Evolutionary conservation across 345 rosid species (phyloP).

Genomic region (Camelina hispida): DNA sequence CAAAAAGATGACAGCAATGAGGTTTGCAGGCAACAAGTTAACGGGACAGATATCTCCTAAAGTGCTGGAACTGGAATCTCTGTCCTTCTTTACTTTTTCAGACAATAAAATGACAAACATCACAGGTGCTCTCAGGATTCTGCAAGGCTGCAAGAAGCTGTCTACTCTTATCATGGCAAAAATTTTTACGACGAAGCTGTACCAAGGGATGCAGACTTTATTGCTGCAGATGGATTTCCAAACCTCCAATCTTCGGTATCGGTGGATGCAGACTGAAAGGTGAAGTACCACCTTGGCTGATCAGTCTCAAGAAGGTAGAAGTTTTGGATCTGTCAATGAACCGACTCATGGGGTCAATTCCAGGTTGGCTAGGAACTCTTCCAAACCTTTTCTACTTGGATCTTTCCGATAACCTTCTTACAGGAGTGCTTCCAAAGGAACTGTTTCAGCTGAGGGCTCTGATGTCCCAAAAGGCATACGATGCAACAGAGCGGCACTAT

Average conservation of each 20-base stretch:
- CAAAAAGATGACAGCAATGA: slow-evolving; percentile 64
- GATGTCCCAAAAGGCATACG: slow-evolving; percentile 45
- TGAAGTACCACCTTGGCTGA: slow-evolving; percentile 71
- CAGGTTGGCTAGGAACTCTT: slow-evolving; percentile 69
- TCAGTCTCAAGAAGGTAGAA: slow-evolving; percentile 53
- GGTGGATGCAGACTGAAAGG: slow-evolving; percentile 71
- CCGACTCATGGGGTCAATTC: slow-evolving; percentile 61
- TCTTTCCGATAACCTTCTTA: slow-evolving; percentile 62
- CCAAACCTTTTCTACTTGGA: slow-evolving; percentile 71
- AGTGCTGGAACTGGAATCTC: slow-evolving; percentile 57
- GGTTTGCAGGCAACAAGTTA: slow-evolving; percentile 68
- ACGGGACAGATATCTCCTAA: slow-evolving; percentile 60
- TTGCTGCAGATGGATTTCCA: slow-evolving; percentile 55
- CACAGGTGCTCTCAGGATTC: slow-evolving; percentile 62
- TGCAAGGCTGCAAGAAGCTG: slow-evolving; percentile 67
- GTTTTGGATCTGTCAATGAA: slow-evolving; percentile 72
- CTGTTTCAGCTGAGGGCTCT: slow-evolving; percentile 53
- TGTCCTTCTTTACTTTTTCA: slow-evolving; percentile 65
- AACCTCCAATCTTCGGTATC: slow-evolving; percentile 60
- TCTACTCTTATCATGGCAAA: slow-evolving; percentile 60
- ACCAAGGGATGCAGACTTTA: slow-evolving; percentile 48
- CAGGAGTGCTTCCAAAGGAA: slow-evolving; percentile 62
- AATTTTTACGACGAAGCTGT: slow-evolving; percentile 58
- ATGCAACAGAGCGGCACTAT: slow-evolving; percentile 48
- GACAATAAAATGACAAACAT: slow-evolving; percentile 62